Conservation (phyloP, 306 rosid species). For the Medicago arabica region DNA sequence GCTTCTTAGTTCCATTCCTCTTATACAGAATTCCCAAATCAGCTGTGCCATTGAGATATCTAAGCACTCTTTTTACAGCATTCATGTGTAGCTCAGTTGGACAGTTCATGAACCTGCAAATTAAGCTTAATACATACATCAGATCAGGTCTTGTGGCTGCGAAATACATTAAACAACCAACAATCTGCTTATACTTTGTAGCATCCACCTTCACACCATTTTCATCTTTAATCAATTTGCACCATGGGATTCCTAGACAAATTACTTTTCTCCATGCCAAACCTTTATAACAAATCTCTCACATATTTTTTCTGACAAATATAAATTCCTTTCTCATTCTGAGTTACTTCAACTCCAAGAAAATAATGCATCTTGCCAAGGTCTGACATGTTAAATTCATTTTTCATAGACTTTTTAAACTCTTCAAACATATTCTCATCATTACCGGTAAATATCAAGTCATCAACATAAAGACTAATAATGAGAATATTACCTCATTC, state of each 20-base stretch:
- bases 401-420: neutral
- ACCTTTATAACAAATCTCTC: neutral
- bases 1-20: neutral
- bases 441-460: neutral
- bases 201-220: neutral
- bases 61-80: neutral
- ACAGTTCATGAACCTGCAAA: too few species aligned
- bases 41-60: neutral
- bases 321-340: neutral
- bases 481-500: neutral
- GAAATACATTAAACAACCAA: too few species aligned
- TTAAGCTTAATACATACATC: too few species aligned
- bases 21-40: neutral
- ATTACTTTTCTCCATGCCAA: neutral
- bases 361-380: neutral
- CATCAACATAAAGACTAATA: too few species aligned
- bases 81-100: neutral
- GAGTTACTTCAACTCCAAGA: neutral
- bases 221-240: conserved; percentile 2
- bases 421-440: neutral
- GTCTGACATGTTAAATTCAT: neutral
- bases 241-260: too few species aligned
- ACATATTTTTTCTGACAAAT: conserved; percentile 3
- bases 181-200: too few species aligned
- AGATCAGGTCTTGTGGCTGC: too few species aligned